Evolutionary conservation across 1,139 yeast species (phyloP).

Genomic region (Hansenula lynferdii): DNA sequence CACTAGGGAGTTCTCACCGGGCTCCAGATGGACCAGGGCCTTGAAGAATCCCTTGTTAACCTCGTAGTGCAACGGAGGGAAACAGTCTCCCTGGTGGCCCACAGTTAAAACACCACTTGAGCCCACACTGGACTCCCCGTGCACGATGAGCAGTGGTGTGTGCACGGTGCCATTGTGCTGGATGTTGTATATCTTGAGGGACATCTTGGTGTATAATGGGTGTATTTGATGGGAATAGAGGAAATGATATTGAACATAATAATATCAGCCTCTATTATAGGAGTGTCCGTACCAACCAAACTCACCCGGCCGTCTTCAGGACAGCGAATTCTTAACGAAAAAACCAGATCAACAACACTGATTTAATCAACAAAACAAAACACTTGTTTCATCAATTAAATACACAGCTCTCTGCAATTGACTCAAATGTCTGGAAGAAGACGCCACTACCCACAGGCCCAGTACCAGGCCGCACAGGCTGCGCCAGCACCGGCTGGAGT

Average conservation of each 20-base stretch:
- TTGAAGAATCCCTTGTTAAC: conserved; percentile 70
- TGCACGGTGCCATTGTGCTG: conserved; percentile 30
- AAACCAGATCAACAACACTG: too few relatives aligned
- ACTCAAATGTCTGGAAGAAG: conserved; percentile 30
- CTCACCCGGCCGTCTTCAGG: too few relatives aligned
- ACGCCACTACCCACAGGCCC: conserved; percentile 36
- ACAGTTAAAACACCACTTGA: conserved; percentile 40
- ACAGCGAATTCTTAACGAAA: too few relatives aligned
- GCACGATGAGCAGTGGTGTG: conserved; percentile 39
- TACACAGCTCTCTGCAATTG: neutral
- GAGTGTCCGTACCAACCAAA: too few relatives aligned
- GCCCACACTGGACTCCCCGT: conserved; percentile 32
- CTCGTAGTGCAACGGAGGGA: conserved; percentile 71
- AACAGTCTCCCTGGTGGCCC: conserved; percentile 41
- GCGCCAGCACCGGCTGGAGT: conserved; percentile 3
- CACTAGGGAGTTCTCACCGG: conserved; percentile 50
- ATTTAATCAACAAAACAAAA: too few relatives aligned
- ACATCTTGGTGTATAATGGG: too few relatives aligned
- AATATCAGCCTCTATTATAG: too few relatives aligned
- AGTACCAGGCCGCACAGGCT: conserved; percentile 22
- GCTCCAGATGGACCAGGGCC: conserved; percentile 64
- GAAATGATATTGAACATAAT: too few relatives aligned
- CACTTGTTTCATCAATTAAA: too few relatives aligned
- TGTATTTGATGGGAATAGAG: too few relatives aligned
- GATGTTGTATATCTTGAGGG: conserved; percentile 20